Base-by-base conservation (phyloP, 2,329 filamentous ascomycete species). In the Exophiala mesophila region DNA sequence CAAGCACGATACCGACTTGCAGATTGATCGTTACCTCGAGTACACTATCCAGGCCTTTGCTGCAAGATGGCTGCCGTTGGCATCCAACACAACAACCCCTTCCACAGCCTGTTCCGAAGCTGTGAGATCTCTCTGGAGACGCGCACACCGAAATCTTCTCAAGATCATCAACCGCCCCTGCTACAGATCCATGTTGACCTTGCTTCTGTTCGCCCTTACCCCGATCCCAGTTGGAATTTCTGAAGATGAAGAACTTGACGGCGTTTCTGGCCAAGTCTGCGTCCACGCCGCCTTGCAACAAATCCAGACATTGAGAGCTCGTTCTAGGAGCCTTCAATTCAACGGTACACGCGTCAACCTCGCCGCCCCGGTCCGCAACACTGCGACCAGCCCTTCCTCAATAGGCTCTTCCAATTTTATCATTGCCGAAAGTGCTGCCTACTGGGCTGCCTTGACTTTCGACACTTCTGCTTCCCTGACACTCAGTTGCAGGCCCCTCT, bases 381-480 rank as follows among this genome's bases (percentile, higher is more conserved):
- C 39, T 2, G 41, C 41, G 20, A 35, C 41, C 7, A 49, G 45
- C 32, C 45, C 57, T 56, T 4, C 52, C 57, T 35, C 57, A 58
- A 1, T 55, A 59, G 6, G 58, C 56, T 4, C 57, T 55, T 1
- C 41, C 17, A 57, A 60, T 26, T 68, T 67, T 29, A 60, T 69
- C 7, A 58, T 57, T 4, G 57, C 62, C 2, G 66, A 69, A 45
- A 68, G 60, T 37, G 65, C 57, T 12, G 63, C 60, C 0, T 68
- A 68, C 41, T 69, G 66, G 66, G 63, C 64, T 0, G 66, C 66
- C 3, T 40, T 69, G 4, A 67, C 64, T 0, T 69, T 67, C 19
- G 66, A 69, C 30, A 69, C 66, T 0, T 68, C 65, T 0, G 63
- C 64, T 1, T 68, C 66, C 1, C 43, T 69, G 4, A 68, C 64